A percentile compares a stretch with the other conserved stretches of the same genome.
These are phyloP conservation scores for Pyrenula massariospora DNA, from an alignment of 495 filamentous ascomycete genomes.

Conservation along the genomic window DNA sequence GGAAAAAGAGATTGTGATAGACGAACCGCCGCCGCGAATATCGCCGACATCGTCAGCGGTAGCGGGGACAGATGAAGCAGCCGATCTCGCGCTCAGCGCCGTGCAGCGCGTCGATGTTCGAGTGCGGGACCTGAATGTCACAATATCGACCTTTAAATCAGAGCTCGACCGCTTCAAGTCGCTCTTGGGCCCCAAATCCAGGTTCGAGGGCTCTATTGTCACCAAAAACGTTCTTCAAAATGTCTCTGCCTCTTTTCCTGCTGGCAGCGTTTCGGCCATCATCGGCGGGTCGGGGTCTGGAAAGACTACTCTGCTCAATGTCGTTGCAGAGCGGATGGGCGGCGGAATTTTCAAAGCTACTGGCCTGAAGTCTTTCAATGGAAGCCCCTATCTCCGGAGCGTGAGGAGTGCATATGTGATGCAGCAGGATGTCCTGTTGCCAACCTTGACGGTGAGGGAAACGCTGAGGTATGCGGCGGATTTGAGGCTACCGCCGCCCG, in stretches of 20 bases:
- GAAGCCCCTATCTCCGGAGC: constrained; percentile 31
- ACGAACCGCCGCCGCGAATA: neutral
- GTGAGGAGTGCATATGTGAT: constrained; percentile 60
- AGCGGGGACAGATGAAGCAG: neutral
- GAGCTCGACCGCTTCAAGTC: constrained; percentile 14
- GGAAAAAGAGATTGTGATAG: neutral
- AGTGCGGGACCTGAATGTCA: neutral
- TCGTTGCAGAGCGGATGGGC: constrained; percentile 53
- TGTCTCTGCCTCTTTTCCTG: neutral
- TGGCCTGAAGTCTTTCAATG: constrained; percentile 48
- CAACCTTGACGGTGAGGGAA: constrained; percentile 60
- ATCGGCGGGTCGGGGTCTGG: constrained; percentile 63
- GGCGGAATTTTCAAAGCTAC: constrained; percentile 37
- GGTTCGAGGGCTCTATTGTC: constrained; percentile 2
- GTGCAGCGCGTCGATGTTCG: neutral
- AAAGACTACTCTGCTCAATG: constrained; percentile 62
- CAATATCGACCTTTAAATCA: constrained; percentile 16
- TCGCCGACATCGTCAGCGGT: neutral
- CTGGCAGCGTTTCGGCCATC: constrained; percentile 54
- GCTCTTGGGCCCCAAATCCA: constrained; percentile 3
- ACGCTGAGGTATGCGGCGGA: constrained; percentile 61
- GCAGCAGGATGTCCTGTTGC: constrained; percentile 63
- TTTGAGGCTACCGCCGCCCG: constrained; percentile 51
- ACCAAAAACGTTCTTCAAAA: neutral
- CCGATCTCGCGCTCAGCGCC: neutral